These are phyloP conservation scores for Solanum chacoense DNA, from an alignment of 305 asterid genomes.

Conservation along the genomic window DNA sequence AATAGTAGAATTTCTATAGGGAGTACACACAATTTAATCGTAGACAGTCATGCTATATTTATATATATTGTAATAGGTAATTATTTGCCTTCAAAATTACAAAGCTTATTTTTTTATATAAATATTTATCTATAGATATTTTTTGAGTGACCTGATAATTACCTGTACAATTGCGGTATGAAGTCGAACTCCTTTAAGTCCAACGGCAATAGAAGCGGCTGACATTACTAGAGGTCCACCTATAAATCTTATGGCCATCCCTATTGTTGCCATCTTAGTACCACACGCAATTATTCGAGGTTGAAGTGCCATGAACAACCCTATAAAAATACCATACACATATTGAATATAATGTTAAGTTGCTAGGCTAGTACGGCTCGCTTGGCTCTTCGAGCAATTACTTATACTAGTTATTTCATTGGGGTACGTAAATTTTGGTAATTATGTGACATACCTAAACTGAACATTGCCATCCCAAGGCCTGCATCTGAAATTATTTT, in stretches of 20 bases:
- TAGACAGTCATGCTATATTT: neutral
- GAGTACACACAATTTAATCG: neutral
- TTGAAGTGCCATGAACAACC: slow-evolving; percentile 73
- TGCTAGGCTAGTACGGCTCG: neutral
- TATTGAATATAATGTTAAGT: neutral
- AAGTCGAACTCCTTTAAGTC: slow-evolving; percentile 37
- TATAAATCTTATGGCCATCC: slow-evolving; percentile 49
- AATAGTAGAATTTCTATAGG: neutral
- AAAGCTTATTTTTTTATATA: too few relatives aligned
- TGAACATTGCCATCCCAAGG: slow-evolving; percentile 82
- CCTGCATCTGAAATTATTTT: slow-evolving; percentile 68
- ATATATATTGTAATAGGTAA: neutral
- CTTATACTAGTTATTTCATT: neutral
- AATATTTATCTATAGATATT: too few relatives aligned
- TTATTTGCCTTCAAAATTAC: neutral
- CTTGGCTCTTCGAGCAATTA: neutral
- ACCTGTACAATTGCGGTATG: slow-evolving; percentile 71
- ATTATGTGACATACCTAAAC: slow-evolving; percentile 33
- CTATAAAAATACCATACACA: slow-evolving; percentile 6
- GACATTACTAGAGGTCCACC: slow-evolving; percentile 57
- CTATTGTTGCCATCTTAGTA: slow-evolving; percentile 37
- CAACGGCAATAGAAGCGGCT: slow-evolving; percentile 42
- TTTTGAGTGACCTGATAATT: neutral
- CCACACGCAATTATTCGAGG: slow-evolving; percentile 65
- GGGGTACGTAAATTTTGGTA: neutral